These are phyloP conservation scores for Fistulina hepatica DNA, from an alignment of 1,284 basidiomycete species.

Conservation along the genomic window DNA sequence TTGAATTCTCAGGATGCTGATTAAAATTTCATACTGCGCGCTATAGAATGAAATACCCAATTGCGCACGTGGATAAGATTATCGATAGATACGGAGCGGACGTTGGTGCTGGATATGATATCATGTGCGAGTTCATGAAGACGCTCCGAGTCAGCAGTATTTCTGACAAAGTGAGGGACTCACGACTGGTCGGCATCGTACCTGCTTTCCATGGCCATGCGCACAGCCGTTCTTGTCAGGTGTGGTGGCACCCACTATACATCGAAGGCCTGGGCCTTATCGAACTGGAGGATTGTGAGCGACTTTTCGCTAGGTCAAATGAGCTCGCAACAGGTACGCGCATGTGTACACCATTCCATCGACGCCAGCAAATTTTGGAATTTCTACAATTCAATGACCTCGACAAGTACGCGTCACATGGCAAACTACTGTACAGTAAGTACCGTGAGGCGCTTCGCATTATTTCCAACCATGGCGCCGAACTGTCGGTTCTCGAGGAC, in stretches of 20 bases:
- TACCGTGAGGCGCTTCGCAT: slow-evolving; percentile 4
- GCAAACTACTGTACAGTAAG: slow-evolving; percentile 7
- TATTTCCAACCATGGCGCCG: no score
- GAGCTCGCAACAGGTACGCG: slow-evolving; percentile 13
- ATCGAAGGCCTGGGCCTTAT: slow-evolving; percentile 17
- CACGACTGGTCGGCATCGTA: slow-evolving; percentile 7
- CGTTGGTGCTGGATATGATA: slow-evolving; percentile 22
- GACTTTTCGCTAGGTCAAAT: slow-evolving; percentile 18
- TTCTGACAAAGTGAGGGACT: slow-evolving; percentile 6
- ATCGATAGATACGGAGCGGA: slow-evolving; percentile 15
- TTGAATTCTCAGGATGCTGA: no score
- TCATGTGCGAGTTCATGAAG: slow-evolving; percentile 23
- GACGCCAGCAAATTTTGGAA: slow-evolving; percentile 16
- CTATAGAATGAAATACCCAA: slow-evolving; percentile 27
- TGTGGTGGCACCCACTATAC: slow-evolving; percentile 13
- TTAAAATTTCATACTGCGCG: slow-evolving; percentile 16
- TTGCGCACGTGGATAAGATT: slow-evolving; percentile 19
- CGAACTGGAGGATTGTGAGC: slow-evolving; percentile 20
- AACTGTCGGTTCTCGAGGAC: slow-evolving; percentile 3
- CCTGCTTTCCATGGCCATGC: slow-evolving; percentile 17
- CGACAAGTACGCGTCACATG: slow-evolving; percentile 9
- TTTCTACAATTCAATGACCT: slow-evolving; percentile 16
- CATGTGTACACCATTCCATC: slow-evolving; percentile 16
- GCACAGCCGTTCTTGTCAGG: slow-evolving; percentile 18
- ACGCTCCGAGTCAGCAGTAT: slow-evolving; percentile 20